These are phyloP conservation scores for Silene conica DNA, from an alignment of 148 eudicot genomes.

Conservation along the genomic window DNA sequence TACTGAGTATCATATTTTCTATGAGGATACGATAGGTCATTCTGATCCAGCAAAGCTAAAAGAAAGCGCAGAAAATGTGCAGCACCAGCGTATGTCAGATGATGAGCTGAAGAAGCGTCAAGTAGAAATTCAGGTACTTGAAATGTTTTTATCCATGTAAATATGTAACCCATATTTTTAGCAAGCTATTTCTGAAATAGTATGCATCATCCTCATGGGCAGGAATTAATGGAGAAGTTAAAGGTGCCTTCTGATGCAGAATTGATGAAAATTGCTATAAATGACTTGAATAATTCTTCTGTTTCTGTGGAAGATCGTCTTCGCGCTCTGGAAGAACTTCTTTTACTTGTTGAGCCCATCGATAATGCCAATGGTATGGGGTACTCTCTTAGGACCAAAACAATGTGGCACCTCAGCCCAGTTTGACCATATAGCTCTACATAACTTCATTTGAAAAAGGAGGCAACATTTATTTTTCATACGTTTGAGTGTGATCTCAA, in stretches of 20 bases:
- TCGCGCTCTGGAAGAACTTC: slow-evolving; percentile 77
- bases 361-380: slow-evolving; percentile 87
- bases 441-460: not conserved
- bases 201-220: slow-evolving; percentile 19
- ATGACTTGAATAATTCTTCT: slow-evolving; percentile 79
- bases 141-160: slow-evolving; percentile 2
- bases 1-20: slow-evolving; percentile 12
- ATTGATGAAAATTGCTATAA: slow-evolving; percentile 76
- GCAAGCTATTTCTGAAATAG: not conserved
- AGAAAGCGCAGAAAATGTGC: slow-evolving; percentile 53
- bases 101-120: slow-evolving; percentile 72
- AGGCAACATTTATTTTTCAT: not conserved
- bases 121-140: slow-evolving; percentile 60
- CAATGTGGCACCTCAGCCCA: not conserved
- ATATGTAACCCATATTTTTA: not conserved
- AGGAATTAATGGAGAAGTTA: slow-evolving; percentile 83
- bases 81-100: slow-evolving; percentile 43
- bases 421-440: not conserved
- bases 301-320: slow-evolving; percentile 60
- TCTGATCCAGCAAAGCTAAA: slow-evolving; percentile 85
- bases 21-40: slow-evolving; percentile 49
- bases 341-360: slow-evolving; percentile 82
- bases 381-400: not conserved
- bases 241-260: slow-evolving; percentile 88
- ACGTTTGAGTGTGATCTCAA: not conserved